These are phyloP conservation scores for Barnettozyma botsteinii DNA, from an alignment of 805 yeast genomes.

Conservation along the genomic window DNA sequence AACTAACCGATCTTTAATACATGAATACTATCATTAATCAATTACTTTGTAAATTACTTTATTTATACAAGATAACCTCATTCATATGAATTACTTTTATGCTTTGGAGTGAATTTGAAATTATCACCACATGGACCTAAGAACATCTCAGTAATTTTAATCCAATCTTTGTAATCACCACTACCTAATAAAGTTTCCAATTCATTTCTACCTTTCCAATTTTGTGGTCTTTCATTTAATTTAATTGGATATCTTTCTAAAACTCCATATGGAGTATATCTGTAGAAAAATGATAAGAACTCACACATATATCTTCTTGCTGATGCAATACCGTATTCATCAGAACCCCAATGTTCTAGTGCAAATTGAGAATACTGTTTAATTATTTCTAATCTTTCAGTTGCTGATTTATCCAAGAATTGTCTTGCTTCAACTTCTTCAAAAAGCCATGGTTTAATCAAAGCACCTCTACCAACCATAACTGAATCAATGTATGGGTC, in stretches of 20 bases:
- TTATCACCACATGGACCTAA: slow-evolving; percentile 75
- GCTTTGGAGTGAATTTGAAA: slow-evolving; percentile 87
- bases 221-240: slow-evolving; percentile 89
- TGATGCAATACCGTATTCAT: slow-evolving; percentile 84
- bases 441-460: slow-evolving; percentile 97
- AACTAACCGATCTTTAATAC: too few relatives aligned
- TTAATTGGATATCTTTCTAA: slow-evolving; percentile 84
- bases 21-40: too few relatives aligned
- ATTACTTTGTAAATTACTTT: neutral
- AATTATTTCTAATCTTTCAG: slow-evolving; percentile 78
- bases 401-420: slow-evolving; percentile 83
- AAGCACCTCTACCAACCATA: slow-evolving; percentile 97
- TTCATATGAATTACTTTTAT: slow-evolving; percentile 77
- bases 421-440: slow-evolving; percentile 91
- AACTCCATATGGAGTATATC: slow-evolving; percentile 92
- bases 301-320: slow-evolving; percentile 92
- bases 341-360: slow-evolving; percentile 96
- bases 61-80: neutral
- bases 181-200: slow-evolving; percentile 86
- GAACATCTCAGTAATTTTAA: slow-evolving; percentile 91
- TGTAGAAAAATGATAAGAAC: slow-evolving; percentile 86
- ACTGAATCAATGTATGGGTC: slow-evolving; percentile 79
- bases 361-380: slow-evolving; percentile 71
- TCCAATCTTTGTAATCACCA: slow-evolving; percentile 88
- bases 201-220: slow-evolving; percentile 90